These are phyloP conservation scores for Emydomyces testavorans DNA, from an alignment of 2,329 filamentous ascomycete species.

Conservation along the genomic window DNA sequence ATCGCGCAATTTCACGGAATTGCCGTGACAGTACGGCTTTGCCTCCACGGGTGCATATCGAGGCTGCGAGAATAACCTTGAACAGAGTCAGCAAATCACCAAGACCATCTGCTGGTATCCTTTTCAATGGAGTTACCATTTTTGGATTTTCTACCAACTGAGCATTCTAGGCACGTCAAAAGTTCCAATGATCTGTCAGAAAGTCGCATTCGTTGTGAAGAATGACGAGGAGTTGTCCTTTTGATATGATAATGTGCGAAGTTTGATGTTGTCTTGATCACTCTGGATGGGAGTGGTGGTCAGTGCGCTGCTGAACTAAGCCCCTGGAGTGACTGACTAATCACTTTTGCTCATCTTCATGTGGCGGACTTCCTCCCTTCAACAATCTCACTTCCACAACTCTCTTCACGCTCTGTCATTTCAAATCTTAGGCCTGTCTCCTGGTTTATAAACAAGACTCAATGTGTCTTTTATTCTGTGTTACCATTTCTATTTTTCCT, in stretches of 20 bases:
- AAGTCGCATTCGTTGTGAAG: not conserved
- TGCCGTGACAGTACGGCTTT: constrained; percentile 97
- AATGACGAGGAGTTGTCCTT: not conserved
- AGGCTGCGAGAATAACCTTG: constrained; percentile 94
- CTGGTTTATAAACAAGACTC: too few species aligned
- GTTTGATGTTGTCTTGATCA: constrained; percentile 12
- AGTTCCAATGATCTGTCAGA: not conserved
- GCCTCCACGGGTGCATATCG: constrained; percentile 95
- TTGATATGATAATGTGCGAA: not conserved
- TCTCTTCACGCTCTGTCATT: not conserved
- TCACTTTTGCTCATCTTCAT: not conserved
- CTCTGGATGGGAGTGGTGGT: not conserved
- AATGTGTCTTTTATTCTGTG: too few species aligned
- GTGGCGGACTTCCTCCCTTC: not conserved
- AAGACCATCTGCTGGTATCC: too few species aligned
- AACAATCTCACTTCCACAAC: not conserved
- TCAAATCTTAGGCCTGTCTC: too few species aligned
- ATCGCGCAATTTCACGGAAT: constrained; percentile 95
- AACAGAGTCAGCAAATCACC: constrained; percentile 14
- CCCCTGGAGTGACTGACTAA: not conserved
- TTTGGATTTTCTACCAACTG: not conserved
- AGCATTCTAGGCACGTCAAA: not conserved
- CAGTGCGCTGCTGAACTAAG: constrained; percentile 4
- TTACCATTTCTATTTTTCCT: too few species aligned
- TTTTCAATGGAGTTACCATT: constrained; percentile 10